These are phyloP conservation scores for Wickerhamiella slavikovae DNA, from an alignment of 805 yeast species.

Conservation along the genomic window DNA sequence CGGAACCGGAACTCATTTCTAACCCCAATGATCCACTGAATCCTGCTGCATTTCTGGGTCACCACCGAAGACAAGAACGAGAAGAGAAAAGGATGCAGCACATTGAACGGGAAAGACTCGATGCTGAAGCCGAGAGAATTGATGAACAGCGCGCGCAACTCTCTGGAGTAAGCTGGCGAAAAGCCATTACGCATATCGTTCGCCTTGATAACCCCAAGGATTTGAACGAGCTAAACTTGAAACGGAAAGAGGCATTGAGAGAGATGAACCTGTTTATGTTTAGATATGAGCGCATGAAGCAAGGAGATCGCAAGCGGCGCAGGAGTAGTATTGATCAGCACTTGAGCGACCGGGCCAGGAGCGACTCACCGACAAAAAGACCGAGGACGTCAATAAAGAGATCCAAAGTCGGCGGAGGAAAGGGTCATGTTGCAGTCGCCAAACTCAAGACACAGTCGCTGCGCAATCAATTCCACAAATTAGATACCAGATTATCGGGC, in stretches of 20 bases:
- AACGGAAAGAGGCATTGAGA: slow-evolving; percentile 29
- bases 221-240: slow-evolving; percentile 28
- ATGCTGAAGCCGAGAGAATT: slow-evolving; percentile 34
- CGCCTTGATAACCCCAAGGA: slow-evolving; percentile 28
- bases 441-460: no score
- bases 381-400: no score
- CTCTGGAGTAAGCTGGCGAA: slow-evolving; percentile 27
- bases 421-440: no score
- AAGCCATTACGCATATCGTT: slow-evolving; percentile 27
- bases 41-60: slow-evolving; percentile 20
- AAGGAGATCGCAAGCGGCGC: no score
- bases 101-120: slow-evolving; percentile 31
- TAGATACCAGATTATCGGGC: no score
- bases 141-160: slow-evolving; percentile 24
- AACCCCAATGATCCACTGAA: slow-evolving; percentile 27
- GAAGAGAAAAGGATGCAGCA: slow-evolving; percentile 41
- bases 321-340: no score
- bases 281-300: slow-evolving; percentile 6
- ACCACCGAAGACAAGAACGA: slow-evolving; percentile 40
- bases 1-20: no score
- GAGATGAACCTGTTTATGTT: slow-evolving; percentile 22
- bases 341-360: no score
- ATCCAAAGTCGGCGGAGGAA: no score
- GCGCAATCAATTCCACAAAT: no score
- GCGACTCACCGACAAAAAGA: no score